Evolutionary conservation across 148 eudicot genomes (phyloP).

Genomic region (Linanthus parryae): DNA sequence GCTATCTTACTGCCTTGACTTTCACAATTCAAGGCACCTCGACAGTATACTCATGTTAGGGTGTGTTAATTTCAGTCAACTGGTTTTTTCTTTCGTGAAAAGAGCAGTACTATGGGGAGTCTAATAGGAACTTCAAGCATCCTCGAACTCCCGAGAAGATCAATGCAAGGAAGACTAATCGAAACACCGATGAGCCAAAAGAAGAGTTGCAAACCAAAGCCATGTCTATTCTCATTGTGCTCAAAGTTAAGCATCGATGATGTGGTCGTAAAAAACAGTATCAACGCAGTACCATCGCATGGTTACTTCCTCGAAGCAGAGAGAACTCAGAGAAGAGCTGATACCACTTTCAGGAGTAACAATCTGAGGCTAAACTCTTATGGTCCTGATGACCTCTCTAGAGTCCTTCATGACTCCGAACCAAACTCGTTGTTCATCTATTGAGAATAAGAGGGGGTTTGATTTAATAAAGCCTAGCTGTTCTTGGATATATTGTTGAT

Average conservation of each 20-base stretch:
- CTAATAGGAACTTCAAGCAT: conserved; percentile 45
- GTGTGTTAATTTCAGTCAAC: conserved; percentile 34
- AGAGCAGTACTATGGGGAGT: conserved; percentile 52
- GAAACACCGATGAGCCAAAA: conserved; percentile 19
- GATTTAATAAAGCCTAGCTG: too few relatives aligned
- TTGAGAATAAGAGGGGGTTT: too few relatives aligned
- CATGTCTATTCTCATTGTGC: conserved; percentile 53
- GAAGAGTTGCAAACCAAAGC: conserved; percentile 23
- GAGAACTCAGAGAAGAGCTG: conserved; percentile 34
- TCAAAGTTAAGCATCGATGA: conserved; percentile 37
- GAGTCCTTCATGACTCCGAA: conserved; percentile 9
- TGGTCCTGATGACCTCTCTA: conserved; percentile 20
- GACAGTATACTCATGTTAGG: background rate
- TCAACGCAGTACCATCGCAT: conserved; percentile 26
- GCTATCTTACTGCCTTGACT: too few relatives aligned
- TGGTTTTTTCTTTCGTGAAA: conserved; percentile 49
- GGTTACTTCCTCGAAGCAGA: conserved; percentile 45
- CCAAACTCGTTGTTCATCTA: conserved; percentile 27
- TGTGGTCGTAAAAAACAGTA: conserved; percentile 14
- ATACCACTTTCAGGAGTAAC: conserved; percentile 21
- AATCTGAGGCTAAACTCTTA: conserved; percentile 10
- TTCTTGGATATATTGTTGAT: too few relatives aligned
- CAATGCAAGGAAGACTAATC: conserved; percentile 21
- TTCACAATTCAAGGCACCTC: too few relatives aligned
- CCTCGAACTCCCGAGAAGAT: conserved; percentile 41